These are phyloP conservation scores for Draba incana DNA, from an alignment of 345 rosid species.

Conservation along the genomic window DNA sequence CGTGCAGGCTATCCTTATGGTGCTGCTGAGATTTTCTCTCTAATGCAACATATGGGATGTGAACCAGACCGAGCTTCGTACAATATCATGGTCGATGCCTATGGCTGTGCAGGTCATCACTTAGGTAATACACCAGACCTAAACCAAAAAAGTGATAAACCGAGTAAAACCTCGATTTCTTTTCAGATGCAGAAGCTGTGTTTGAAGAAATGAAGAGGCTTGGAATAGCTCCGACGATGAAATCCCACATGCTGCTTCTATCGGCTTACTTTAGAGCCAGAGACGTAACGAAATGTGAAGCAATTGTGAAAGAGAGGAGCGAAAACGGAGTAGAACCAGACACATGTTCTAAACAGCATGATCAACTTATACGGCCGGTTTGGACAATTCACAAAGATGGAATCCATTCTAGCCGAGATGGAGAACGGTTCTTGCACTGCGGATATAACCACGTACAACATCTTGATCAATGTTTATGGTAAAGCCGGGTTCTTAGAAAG, in stretches of 20 bases:
- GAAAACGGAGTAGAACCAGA: conserved; percentile 75
- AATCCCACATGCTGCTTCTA: conserved; percentile 89
- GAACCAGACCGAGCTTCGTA: conserved; percentile 95
- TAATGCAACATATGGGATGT: conserved; percentile 93
- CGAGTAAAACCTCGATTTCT: neutral
- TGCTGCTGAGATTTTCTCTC: conserved; percentile 92
- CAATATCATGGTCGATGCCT: conserved; percentile 94
- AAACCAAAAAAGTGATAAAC: neutral
- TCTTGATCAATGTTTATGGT: conserved; percentile 78
- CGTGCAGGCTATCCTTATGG: conserved; percentile 92
- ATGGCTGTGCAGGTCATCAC: conserved; percentile 84
- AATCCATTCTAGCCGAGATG: conserved; percentile 66
- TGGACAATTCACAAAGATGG: conserved; percentile 82
- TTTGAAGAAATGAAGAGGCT: conserved; percentile 84
- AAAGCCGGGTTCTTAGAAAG: conserved; percentile 73
- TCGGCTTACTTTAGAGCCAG: conserved; percentile 81
- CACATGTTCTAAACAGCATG: conserved; percentile 84
- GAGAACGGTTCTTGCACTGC: conserved; percentile 61
- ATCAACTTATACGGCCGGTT: conserved; percentile 75
- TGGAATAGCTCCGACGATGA: conserved; percentile 83
- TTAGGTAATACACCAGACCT: conserved; percentile 47
- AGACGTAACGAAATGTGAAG: conserved; percentile 70
- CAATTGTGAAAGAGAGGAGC: conserved; percentile 67
- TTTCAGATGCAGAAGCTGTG: conserved; percentile 69
- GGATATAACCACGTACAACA: conserved; percentile 83